phyloP scores from a whole-genome alignment of 495 filamentous ascomycete genomes.

The Penicillium robsamsonii region DNA sequence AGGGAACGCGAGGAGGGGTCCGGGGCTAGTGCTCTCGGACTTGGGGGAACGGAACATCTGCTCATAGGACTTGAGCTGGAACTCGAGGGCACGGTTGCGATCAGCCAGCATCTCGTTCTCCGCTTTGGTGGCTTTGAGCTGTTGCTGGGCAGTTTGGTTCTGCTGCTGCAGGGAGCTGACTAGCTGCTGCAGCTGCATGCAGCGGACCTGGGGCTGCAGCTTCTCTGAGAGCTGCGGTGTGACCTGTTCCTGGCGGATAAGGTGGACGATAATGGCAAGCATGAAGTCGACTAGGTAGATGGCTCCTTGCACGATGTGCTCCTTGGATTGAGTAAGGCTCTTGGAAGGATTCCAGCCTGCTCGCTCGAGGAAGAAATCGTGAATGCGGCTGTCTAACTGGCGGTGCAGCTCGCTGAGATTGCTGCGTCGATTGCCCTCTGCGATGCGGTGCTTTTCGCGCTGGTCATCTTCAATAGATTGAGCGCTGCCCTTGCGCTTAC shows the following conservation, averaged over 20 bases:
- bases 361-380: conserved; percentile 45
- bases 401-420: conserved; percentile 45
- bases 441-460: conserved; percentile 48
- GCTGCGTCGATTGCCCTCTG: conserved; percentile 47
- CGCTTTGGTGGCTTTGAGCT: conserved; percentile 39
- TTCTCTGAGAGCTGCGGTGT: conserved; percentile 43
- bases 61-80: conserved; percentile 44
- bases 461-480: conserved; percentile 42
- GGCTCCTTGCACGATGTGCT: conserved; percentile 48
- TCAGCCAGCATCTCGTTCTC: conserved; percentile 41
- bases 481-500: conserved; percentile 46
- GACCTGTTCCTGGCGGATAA: conserved; percentile 43
- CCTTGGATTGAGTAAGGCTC: conserved; percentile 47
- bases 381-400: conserved; percentile 42
- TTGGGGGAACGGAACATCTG: conserved; percentile 44
- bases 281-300: conserved; percentile 47
- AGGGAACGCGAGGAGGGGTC: conserved; percentile 28
- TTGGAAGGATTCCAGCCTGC: conserved; percentile 49
- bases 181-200: conserved; percentile 44
- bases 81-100: conserved; percentile 40
- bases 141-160: conserved; percentile 38
- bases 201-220: conserved; percentile 43
- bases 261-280: conserved; percentile 39
- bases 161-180: conserved; percentile 41
- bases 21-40: conserved; percentile 33